Base-by-base conservation (phyloP, 768 basidiomycete genomes). In the Pisolithus marmoratus region DNA sequence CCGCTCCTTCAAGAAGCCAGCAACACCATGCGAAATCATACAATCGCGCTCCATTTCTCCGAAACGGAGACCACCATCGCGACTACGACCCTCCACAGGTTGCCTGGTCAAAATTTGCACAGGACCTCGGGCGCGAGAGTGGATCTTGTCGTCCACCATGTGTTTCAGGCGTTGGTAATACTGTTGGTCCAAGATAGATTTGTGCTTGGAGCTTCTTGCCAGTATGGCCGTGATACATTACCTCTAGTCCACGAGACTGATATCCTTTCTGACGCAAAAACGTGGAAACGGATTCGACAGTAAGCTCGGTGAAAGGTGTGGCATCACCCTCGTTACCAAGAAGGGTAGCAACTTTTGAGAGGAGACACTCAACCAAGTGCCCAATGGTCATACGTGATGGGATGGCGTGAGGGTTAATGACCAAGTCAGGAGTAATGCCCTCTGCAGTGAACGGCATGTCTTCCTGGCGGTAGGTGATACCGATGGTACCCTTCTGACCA, bases 1-100 rank as follows among this genome's bases (percentile, higher is more conserved):
- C 52, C 96, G 87, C 74, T 98, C 96, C 72, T 97, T 97, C 71
- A 98, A 71, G 83, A 98, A 98, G 2, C 83, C 92, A 43, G 96
- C 95, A 57, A 98, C 94, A 66, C 96, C 96, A 74, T 99, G 96
- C 22, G 96, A 96, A 55, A 99, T 95, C 96, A 99, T 99, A 69
- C 96, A 98, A 81, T 97, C 95, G 68, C 93, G 90, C 67, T 99
- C 96, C 96, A 99, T 99, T 80, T 99, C 96, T 78, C 96, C 96
- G 77, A 99, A 99, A 63, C 96, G 93, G 57, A 99, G 73, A 70
- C 96, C 96, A 76, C 96, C 96, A 64, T 98, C 96, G 73, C 96
- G 82, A 81, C 90, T 93, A 70, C 96, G 82, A 80, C 96, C 96
- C 67, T 99, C 96, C 15, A 99, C 96, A 12, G 96, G 96, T 64